Conservation (phyloP, 805 yeast genomes). For the Maudiozyma serrabonitensis region DNA sequence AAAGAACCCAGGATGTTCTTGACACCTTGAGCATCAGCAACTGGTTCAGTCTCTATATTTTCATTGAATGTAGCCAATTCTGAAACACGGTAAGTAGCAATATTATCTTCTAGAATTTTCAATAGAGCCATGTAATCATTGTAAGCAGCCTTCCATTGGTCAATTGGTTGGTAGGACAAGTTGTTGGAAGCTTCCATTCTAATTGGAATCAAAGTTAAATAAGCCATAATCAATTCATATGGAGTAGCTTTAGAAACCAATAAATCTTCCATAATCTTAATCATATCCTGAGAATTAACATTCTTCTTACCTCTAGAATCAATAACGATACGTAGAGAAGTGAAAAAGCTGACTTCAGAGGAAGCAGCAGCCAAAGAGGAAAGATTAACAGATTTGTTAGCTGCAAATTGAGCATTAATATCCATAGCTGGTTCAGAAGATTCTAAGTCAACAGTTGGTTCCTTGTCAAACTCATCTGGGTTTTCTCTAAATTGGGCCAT, state of each 20-base stretch:
- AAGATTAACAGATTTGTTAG: slow-evolving; percentile 21
- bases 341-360: slow-evolving; percentile 47
- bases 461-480: slow-evolving; percentile 67
- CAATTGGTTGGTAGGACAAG: slow-evolving; percentile 63
- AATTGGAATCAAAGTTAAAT: slow-evolving; percentile 74
- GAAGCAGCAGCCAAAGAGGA: slow-evolving; percentile 27
- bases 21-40: slow-evolving; percentile 50
- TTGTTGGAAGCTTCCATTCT: slow-evolving; percentile 73
- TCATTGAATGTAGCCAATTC: slow-evolving; percentile 66
- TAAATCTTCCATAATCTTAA: slow-evolving; percentile 56
- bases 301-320: slow-evolving; percentile 95
- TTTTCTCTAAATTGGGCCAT: slow-evolving; percentile 51
- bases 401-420: slow-evolving; percentile 25
- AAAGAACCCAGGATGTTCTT: slow-evolving; percentile 75
- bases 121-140: slow-evolving; percentile 54
- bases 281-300: slow-evolving; percentile 74
- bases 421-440: slow-evolving; percentile 7
- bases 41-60: slow-evolving; percentile 70
- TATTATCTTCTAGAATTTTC: slow-evolving; percentile 55
- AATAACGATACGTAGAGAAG: slow-evolving; percentile 59
- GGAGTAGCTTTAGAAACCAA: slow-evolving; percentile 41
- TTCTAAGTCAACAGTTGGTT: slow-evolving; percentile 30
- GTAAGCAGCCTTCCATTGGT: slow-evolving; percentile 68
- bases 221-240: slow-evolving; percentile 70
- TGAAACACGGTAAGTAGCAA: slow-evolving; percentile 50